A percentile compares a stretch with the other conserved stretches of the same genome.
phyloP scores from a whole-genome alignment of 2,329 filamentous ascomycete species.

The Exophiala viscosa region DNA sequence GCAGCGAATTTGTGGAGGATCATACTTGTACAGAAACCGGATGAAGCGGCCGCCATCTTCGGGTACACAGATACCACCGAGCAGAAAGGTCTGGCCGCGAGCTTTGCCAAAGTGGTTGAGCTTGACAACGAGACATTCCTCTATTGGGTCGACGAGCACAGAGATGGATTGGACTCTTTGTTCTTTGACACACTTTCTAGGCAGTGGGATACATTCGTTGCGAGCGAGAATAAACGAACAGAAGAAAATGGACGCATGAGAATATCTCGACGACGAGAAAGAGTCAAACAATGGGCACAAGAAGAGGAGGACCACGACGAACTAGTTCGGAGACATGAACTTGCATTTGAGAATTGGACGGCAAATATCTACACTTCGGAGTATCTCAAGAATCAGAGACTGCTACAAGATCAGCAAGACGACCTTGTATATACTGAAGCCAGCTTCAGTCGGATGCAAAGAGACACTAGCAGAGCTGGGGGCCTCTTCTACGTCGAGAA shows the following conservation, averaged over 20 bases:
- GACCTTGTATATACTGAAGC: slow-evolving; percentile 74
- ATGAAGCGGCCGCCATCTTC: slow-evolving; percentile 71
- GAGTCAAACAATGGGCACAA: slow-evolving; percentile 71
- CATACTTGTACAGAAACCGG: slow-evolving; percentile 86
- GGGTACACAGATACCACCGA: slow-evolving; percentile 67
- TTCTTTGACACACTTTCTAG: slow-evolving; percentile 80
- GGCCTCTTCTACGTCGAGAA: slow-evolving; percentile 69
- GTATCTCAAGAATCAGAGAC: slow-evolving; percentile 82
- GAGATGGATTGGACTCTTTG: slow-evolving; percentile 70
- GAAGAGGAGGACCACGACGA: slow-evolving; percentile 68
- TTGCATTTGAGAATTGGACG: slow-evolving; percentile 85
- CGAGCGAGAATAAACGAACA: slow-evolving; percentile 73
- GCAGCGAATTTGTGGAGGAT: slow-evolving; percentile 88
- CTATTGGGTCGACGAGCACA: slow-evolving; percentile 79
- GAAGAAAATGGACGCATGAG: slow-evolving; percentile 70
- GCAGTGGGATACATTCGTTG: slow-evolving; percentile 84
- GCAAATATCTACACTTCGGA: slow-evolving; percentile 93
- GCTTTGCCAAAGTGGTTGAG: slow-evolving; percentile 79
- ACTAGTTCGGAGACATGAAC: slow-evolving; percentile 74
- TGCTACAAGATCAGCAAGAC: slow-evolving; percentile 90
- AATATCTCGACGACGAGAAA: slow-evolving; percentile 73
- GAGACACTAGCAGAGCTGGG: slow-evolving; percentile 72
- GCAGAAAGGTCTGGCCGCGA: slow-evolving; percentile 66
- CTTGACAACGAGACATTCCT: slow-evolving; percentile 87
- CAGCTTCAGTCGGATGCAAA: slow-evolving; percentile 72